These are phyloP conservation scores for Auricularia cornea DNA, from an alignment of 768 basidiomycete genomes.

Conservation along the genomic window DNA sequence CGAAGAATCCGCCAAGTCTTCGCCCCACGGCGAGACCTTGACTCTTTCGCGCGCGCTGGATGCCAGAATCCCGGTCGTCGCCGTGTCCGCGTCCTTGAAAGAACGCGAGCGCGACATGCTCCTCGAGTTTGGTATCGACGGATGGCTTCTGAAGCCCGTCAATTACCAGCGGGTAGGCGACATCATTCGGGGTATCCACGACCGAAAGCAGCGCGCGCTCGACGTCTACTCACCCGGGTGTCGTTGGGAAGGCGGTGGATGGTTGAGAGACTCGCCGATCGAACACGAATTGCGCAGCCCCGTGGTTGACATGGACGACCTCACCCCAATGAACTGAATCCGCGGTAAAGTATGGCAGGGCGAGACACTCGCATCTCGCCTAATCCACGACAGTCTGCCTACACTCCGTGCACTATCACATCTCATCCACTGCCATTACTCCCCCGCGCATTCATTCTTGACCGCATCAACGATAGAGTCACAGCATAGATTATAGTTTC, in stretches of 20 bases:
- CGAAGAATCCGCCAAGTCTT: constrained; percentile 6
- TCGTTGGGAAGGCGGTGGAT: constrained; percentile 58
- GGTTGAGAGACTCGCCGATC: constrained; percentile 28
- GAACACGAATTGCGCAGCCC: too few relatives aligned
- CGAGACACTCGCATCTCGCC: too few relatives aligned
- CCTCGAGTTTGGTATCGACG: constrained; percentile 53
- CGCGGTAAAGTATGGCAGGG: too few relatives aligned
- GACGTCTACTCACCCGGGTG: constrained; percentile 46
- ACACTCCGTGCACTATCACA: too few relatives aligned
- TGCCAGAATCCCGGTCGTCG: constrained; percentile 69
- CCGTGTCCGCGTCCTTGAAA: constrained; percentile 65
- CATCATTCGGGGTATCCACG: constrained; percentile 52
- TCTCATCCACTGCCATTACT: too few relatives aligned
- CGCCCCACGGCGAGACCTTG: background rate
- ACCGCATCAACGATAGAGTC: too few relatives aligned
- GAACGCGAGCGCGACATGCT: constrained; percentile 51
- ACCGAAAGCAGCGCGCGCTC: constrained; percentile 38
- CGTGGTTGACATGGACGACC: too few relatives aligned
- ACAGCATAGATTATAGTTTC: too few relatives aligned
- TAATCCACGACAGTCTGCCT: too few relatives aligned
- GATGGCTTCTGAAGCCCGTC: constrained; percentile 79
- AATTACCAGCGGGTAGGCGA: constrained; percentile 59
- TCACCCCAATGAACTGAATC: too few relatives aligned
- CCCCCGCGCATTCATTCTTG: too few relatives aligned
- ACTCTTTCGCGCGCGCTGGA: constrained; percentile 40